These are phyloP conservation scores for Pseudopithomyces maydicus DNA, from an alignment of 2,329 filamentous ascomycete genomes.

Conservation along the genomic window DNA sequence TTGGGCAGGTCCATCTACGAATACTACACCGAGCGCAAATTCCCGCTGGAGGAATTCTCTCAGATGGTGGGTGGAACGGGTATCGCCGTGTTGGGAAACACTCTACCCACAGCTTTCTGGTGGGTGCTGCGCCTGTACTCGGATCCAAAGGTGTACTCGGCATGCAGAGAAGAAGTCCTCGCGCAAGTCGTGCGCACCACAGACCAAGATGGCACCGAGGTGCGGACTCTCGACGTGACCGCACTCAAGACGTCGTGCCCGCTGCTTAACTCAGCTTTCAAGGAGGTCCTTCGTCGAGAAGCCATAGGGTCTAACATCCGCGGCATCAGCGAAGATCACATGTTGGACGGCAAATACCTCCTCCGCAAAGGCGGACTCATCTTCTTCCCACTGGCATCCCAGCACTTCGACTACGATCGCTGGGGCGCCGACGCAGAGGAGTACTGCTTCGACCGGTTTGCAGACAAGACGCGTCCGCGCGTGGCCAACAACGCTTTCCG, in stretches of 20 bases:
- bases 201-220: slow-evolving; percentile 25
- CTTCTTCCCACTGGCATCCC: slow-evolving; percentile 30
- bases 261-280: slow-evolving; percentile 44
- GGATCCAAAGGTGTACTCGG: slow-evolving; percentile 32
- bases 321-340: slow-evolving; percentile 35
- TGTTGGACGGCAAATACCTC: slow-evolving; percentile 33
- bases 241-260: slow-evolving; percentile 39
- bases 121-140: slow-evolving; percentile 42
- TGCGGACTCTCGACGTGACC: slow-evolving; percentile 12
- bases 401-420: slow-evolving; percentile 28
- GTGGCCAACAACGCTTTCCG: slow-evolving; percentile 24
- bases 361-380: slow-evolving; percentile 36
- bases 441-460: slow-evolving; percentile 40
- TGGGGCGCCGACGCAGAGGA: slow-evolving; percentile 36
- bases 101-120: slow-evolving; percentile 46
- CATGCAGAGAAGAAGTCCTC: slow-evolving; percentile 29
- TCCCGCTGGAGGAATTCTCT: slow-evolving; percentile 42
- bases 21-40: slow-evolving; percentile 21
- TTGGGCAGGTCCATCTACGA: slow-evolving; percentile 22
- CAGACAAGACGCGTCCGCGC: slow-evolving; percentile 2
- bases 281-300: slow-evolving; percentile 45
- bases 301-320: slow-evolving; percentile 39
- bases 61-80: slow-evolving; percentile 44
- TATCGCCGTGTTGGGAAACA: slow-evolving; percentile 47
- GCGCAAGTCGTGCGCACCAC: not conserved